Base-by-base conservation (phyloP, 2,329 filamentous ascomycete genomes). In the Pleoardoris graminearum region DNA sequence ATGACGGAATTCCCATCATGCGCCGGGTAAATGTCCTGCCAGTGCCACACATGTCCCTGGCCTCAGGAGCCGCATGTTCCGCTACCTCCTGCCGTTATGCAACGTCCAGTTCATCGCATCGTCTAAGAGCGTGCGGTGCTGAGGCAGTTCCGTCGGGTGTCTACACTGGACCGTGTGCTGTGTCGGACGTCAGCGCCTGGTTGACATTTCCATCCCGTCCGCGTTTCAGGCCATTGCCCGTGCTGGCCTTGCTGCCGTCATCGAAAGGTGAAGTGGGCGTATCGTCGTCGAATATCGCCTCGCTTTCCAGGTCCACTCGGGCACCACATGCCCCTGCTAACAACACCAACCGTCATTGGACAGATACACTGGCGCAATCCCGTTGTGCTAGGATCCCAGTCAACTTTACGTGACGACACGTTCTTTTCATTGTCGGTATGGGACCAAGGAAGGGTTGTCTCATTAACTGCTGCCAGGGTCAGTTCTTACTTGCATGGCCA, bases 171-270 rank as follows among this genome's bases (percentile, higher is more conserved):
- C 22, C 6, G 21, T 29, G 7, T 19, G 23, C 19, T 47, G 44
- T 47, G 44, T 47, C 44, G 33, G 44, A 37, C 16, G 33, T 47
- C 44, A 47, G 44, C 44, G 21, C 23, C 44, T n/a, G n/a, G 42
- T 45, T 19, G 29, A 35, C 29, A 23, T 10, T 37, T 37, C 19
- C 33, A 30, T 33, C 23, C 44, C 44, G 44, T 47, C 33, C 33
- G 33, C 22, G 44, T 47, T 47, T 47, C 44, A 47, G 23, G 3
- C 19, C 22, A 12, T 46, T 27, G 4, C 22, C 30, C 43, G 43
- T 36, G 43, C 17, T 48, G 17, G n/a, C 46, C 29, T 22, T 12
- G 11, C 16, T 48, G 45, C 45, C 45, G 33, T 39, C 35, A 38
- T 48, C 29, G 29, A 45, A 8, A 16, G 11, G 11, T 6, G 21